Evolutionary conservation across 139 green algal species (phyloP), one percentile per base, ranked within the genome.

Genomic region (Chlamydomonas eustigma): DNA sequence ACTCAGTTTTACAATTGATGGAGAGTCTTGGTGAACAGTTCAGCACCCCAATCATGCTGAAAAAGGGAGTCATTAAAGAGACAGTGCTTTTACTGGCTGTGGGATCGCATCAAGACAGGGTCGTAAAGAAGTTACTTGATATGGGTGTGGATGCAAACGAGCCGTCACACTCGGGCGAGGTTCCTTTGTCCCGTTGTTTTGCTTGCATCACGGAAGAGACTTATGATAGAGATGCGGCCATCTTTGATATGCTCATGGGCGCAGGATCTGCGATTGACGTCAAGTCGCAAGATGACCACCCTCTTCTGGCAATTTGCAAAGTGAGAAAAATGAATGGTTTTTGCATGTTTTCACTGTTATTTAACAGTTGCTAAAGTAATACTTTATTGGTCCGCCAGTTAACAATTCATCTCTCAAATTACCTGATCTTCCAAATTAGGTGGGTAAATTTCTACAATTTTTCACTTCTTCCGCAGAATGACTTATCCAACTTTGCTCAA

Each of bases 281-380:
- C 0, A 34, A 73, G 32, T 22, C 28, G 5, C 4, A 3, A 25
- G 34, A 73, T 39, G 37, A n/a, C 6, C 71, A 78, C 71, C 77
- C 77, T 1, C 63, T 82, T 30, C 58, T 82, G 64, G 77, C 71
- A 0, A 37, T 82, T 4, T 82, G 77, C 77, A 78, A 78, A 64
- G 68, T 76, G 50, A 18, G 58, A n/a, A n/a, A n/a, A n/a, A n/a
- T n/a, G n/a, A n/a, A n/a, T n/a, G n/a, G n/a, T n/a, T n/a, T n/a
- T n/a, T n/a, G n/a, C n/a, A n/a, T n/a, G n/a, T n/a, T n/a, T n/a
- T n/a, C n/a, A n/a, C n/a, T n/a, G n/a, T n/a, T n/a, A n/a, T n/a
- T n/a, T n/a, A n/a, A n/a, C n/a, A n/a, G n/a, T n/a, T n/a, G n/a
- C n/a, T n/a, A n/a, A n/a, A n/a, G n/a, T n/a, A n/a, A n/a, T n/a